These are phyloP conservation scores for Fusarium circinatum DNA, from an alignment of 2,329 filamentous ascomycete genomes.

Conservation along the genomic window DNA sequence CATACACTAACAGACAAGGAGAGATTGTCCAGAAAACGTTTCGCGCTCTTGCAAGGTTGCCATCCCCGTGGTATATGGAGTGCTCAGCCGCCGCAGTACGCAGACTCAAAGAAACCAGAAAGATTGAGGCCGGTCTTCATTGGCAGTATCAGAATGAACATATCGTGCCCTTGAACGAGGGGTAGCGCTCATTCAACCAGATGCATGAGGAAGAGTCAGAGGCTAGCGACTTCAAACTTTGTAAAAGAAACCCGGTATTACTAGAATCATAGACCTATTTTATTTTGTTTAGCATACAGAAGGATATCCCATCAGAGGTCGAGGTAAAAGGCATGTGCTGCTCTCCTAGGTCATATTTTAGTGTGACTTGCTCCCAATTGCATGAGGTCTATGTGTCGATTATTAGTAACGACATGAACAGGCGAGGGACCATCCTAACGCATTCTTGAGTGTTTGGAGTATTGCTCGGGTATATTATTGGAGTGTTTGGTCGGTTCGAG, in stretches of 20 bases:
- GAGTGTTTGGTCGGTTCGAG: background rate
- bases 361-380: background rate
- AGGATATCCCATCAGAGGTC: background rate
- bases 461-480: background rate
- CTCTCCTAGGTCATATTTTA: background rate
- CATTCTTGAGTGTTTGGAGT: background rate
- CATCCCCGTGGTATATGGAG: background rate
- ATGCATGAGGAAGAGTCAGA: background rate
- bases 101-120: background rate
- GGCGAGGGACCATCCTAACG: background rate
- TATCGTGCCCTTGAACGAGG: background rate
- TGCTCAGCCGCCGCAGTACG: background rate
- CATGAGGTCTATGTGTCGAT: background rate
- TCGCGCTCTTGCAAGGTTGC: background rate
- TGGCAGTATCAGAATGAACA: background rate
- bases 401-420: background rate
- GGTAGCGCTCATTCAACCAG: background rate
- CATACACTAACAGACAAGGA: background rate
- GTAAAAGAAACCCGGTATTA: background rate
- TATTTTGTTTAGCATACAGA: background rate
- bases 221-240: background rate
- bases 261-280: background rate
- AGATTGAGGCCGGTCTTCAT: background rate
- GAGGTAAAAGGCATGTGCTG: background rate
- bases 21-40: background rate